phyloP scores from a whole-genome alignment of 176 grass and related monocot species.

The Pontederia crassipes region DNA sequence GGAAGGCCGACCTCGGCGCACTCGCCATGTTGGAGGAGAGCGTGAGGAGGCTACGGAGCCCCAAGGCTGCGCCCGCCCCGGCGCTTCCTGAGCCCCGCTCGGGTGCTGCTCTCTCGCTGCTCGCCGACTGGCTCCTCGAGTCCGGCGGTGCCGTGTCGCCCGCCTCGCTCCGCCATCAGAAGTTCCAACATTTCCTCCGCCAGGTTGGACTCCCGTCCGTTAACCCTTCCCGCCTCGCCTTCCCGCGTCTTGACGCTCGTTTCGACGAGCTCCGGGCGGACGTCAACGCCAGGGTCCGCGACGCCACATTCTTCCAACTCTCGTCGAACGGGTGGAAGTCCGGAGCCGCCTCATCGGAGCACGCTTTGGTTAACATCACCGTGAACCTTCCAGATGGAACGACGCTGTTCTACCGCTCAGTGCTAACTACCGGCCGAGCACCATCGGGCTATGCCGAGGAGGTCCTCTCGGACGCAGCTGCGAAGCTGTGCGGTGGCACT shows the following conservation, averaged over 20 bases:
- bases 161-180: constrained; percentile 46
- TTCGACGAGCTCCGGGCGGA: constrained; percentile 39
- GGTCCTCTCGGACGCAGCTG: constrained; percentile 31
- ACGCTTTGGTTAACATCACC: constrained; percentile 27
- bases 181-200: constrained; percentile 50
- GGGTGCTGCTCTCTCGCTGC: constrained; percentile 41
- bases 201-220: constrained; percentile 53
- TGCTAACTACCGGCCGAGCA: constrained; percentile 11
- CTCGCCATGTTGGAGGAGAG: constrained; percentile 14
- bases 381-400: constrained; percentile 24
- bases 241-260: constrained; percentile 39
- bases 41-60: constrained; percentile 38
- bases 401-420: constrained; percentile 11
- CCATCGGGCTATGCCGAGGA: constrained; percentile 45
- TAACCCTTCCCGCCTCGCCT: constrained; percentile 24
- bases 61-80: constrained; percentile 25
- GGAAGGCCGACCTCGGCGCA: constrained; percentile 14
- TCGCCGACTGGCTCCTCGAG: constrained; percentile 84
- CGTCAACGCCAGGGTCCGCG: constrained; percentile 46
- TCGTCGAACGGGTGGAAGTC: constrained; percentile 51
- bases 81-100: constrained; percentile 42
- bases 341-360: neutral
- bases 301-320: constrained; percentile 87
- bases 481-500: constrained; percentile 22
- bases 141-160: constrained; percentile 45